phyloP scores from a whole-genome alignment of 176 grass and related monocot genomes.

The Carex kokanica region DNA sequence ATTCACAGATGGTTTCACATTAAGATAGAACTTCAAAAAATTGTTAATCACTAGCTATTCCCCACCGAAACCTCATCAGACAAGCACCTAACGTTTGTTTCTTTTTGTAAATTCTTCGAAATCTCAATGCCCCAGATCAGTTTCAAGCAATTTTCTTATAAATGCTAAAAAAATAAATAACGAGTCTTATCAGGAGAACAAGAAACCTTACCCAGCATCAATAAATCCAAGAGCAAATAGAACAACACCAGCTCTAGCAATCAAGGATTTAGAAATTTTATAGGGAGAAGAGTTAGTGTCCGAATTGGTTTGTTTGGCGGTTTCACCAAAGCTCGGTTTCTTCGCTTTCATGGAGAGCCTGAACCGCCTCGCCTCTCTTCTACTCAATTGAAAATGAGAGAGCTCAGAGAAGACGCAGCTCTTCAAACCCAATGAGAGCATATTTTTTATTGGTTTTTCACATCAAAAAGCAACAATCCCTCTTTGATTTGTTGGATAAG shows the following conservation, averaged over 20 bases:
- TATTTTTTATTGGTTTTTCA: not conserved
- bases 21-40: not conserved
- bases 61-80: not conserved
- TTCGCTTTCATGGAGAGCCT: conserved; percentile 18
- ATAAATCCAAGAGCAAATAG: conserved; percentile 77
- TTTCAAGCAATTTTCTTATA: not conserved
- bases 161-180: not conserved
- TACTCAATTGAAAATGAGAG: not conserved
- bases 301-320: not conserved
- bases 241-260: conserved; percentile 46
- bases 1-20: not conserved
- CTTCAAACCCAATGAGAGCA: conserved; percentile 20
- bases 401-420: not conserved
- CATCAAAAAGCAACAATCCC: not conserved
- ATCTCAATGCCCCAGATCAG: too few relatives aligned
- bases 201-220: conserved; percentile 60
- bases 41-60: not conserved
- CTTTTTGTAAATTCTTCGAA: not conserved
- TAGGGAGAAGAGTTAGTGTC: conserved; percentile 21
- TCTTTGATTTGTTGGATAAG: conserved; percentile 14
- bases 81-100: not conserved
- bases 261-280: conserved; percentile 28
- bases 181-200: not conserved
- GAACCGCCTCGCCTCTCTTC: conserved; percentile 22
- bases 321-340: conserved; percentile 23